phyloP scores from a whole-genome alignment of 2,329 filamentous ascomycete genomes.

The Pseudogymnoascus sp. region DNA sequence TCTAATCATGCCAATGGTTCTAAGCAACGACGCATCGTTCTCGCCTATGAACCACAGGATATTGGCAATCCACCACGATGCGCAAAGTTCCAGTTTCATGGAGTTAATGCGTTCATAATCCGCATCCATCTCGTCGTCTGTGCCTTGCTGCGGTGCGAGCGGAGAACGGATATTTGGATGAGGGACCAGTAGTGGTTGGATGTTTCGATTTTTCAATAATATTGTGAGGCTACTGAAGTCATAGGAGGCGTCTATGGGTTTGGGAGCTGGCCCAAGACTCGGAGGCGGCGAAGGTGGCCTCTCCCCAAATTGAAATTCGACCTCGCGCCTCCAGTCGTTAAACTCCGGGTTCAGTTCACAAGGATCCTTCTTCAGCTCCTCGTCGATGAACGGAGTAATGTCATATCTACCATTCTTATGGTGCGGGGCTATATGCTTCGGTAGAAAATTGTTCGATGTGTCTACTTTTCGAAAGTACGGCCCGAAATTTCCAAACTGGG shows the following conservation, averaged over 20 bases:
- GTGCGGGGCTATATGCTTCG: background rate
- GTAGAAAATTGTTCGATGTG: too few species aligned
- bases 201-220: background rate
- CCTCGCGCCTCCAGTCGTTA: background rate
- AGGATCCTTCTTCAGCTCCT: background rate
- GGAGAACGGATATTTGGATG: background rate
- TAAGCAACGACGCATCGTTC: background rate
- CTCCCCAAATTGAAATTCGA: slow-evolving; percentile 2
- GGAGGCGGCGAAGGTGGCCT: background rate
- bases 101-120: background rate
- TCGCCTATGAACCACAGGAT: background rate
- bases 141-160: background rate
- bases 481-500: background rate
- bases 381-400: background rate
- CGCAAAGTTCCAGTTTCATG: background rate
- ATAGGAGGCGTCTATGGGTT: background rate
- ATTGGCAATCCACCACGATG: background rate
- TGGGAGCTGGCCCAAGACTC: background rate
- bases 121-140: background rate
- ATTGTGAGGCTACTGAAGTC: background rate
- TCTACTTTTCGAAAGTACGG: background rate
- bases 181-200: background rate
- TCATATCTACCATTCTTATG: background rate
- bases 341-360: background rate
- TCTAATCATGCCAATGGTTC: background rate